Base-by-base conservation (phyloP, 2,329 filamentous ascomycete species). In the Epicoccum sorghinum region DNA sequence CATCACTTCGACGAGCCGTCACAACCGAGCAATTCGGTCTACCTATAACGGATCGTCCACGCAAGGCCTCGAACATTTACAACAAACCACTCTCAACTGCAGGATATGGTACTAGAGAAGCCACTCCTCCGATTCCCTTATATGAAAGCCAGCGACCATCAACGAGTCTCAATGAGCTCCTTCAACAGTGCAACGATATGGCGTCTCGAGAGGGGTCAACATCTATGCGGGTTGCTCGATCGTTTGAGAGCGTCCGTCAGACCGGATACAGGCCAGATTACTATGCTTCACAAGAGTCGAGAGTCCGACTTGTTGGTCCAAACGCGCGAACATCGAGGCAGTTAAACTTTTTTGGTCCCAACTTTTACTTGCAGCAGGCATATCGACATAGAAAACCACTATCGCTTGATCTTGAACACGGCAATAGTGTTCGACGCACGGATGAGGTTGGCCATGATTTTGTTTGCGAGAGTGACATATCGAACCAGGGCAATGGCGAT, bases 361-460 rank as follows among this genome's bases (percentile, higher is more conserved):
- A 61, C 38, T 61, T 71, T 9, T 72, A 71, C 51, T 62, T 66
- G 45, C 64, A 64, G 40, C 71, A 72, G 52, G 62, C 54, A 39
- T 55, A 60, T 24, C 57, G 56, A 36, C 58, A 58, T 41, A 51
- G 53, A 27, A 2, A 18, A n/a, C n/a, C 32, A n/a, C 7, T 36
- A 33, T 46, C 54, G 3, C 22, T 48, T 13, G 12, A 10, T 3
- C 4, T 47, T 4, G 41, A 47, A 9, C 33, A 48, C 22, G 44
- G 27, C 22, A 14, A 23, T 2, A 4, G 35, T 12, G 9, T 37
- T 10, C 29, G 47, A 13, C 14, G 22, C 14, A 1, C 25, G 12
- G 14, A 42, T 29, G 38, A 3, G 36, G 23, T 10, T 27, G 37
- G 25, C 14, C 29, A 37, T 22, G 41, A 29, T 3, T 18, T 23